phyloP scores from a whole-genome alignment of 768 basidiomycete genomes.

The Pleurotus tuber-regium region DNA sequence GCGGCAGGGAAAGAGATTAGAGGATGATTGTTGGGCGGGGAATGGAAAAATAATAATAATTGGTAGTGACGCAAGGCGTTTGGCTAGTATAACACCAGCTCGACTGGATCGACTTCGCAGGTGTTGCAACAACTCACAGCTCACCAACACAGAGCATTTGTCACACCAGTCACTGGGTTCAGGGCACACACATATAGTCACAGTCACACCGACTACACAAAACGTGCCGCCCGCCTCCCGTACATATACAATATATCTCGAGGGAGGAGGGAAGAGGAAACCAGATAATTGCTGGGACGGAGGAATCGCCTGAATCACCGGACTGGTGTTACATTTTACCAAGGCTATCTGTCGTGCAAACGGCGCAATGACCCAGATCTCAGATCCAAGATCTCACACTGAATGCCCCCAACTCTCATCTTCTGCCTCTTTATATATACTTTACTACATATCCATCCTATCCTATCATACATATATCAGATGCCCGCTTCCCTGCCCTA shows the following conservation, averaged over 20 bases:
- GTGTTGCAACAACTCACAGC: slow-evolving; percentile 4
- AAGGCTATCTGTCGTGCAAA: slow-evolving; percentile 11
- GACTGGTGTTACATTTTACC: slow-evolving; percentile 6
- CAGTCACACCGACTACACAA: background rate
- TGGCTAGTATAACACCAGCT: slow-evolving; percentile 1
- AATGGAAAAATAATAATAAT: slow-evolving; percentile 7
- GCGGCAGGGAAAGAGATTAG: background rate
- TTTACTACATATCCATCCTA: background rate
- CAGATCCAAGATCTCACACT: slow-evolving; percentile 8
- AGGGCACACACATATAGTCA: slow-evolving; percentile 3
- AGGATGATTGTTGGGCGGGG: too few species aligned
- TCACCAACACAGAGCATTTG: background rate
- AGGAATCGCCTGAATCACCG: slow-evolving; percentile 1
- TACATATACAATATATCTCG: background rate
- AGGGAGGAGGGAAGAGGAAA: background rate
- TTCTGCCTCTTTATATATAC: too few species aligned
- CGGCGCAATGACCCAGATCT: slow-evolving; percentile 4
- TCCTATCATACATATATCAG: too few species aligned
- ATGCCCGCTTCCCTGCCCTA: too few species aligned
- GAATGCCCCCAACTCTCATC: too few species aligned
- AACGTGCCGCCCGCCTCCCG: background rate
- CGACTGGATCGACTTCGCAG: slow-evolving; percentile 4
- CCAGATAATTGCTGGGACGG: background rate
- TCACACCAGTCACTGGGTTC: slow-evolving; percentile 5
- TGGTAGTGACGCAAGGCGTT: background rate